Evolutionary conservation across 192 early-diverging fungal genomes (phyloP), one percentile per base, ranked within the genome.

Genomic region (Linnemannia zychae): DNA sequence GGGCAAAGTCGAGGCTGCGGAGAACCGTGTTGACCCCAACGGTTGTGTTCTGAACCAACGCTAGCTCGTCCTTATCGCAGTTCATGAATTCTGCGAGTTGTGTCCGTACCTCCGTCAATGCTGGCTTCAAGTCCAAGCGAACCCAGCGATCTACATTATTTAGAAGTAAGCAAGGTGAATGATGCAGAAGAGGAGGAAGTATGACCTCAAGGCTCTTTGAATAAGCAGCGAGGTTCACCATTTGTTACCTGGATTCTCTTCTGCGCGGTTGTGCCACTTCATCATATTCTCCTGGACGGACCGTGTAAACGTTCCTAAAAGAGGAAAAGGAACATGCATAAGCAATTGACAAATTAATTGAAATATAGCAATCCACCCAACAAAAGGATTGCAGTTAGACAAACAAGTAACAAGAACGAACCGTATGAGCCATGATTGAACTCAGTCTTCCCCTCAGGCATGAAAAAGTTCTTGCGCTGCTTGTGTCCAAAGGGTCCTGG

Each of bases 401-500:
- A n/a, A n/a, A n/a, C n/a, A n/a, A n/a, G n/a, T n/a, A n/a, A n/a
- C n/a, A n/a, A n/a, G n/a, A n/a, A n/a, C n/a, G 80, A 78, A 67
- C 94, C 94, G 60, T 88, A 93, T 15, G 94, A 91, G 1, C 94
- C 94, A 79, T 95, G 91, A 76, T 95, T 95, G 49, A 91, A 84
- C n/a, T 92, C 87, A 24, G 86, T 87, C 48, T 87, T 91, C n/a
- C 74, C 86, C 36, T 87, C 74, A n/a, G 88, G 90, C 16, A 94
- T 79, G 49, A 89, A 79, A 60, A 94, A 94, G 52, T 92, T 78
- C 48, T 74, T 53, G 7, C 90, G 89, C 11, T 87, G 71, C 47
- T 82, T 72, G 77, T 81, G 87, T 20, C 91, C 91, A 69, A 92
- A 90, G n/a, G 83, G 77, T 22, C 83, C 83, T 34, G 83, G 83